phyloP scores from a whole-genome alignment of 108 stramenopile species.

The Nitzschia sp. region DNA sequence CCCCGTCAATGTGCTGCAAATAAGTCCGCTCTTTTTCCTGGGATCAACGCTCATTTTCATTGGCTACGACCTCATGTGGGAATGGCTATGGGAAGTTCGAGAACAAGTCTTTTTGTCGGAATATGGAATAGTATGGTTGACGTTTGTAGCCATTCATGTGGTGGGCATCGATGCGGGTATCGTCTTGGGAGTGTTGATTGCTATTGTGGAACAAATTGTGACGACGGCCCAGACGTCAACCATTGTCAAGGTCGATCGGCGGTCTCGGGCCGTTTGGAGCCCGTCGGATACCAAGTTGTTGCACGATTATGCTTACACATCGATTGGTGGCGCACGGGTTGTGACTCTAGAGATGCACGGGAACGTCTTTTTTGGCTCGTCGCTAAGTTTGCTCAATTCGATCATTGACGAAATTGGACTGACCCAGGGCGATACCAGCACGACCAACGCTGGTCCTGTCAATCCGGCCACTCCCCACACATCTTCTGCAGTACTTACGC shows the following conservation, averaged over 20 bases:
- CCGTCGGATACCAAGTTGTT: slow-evolving; percentile 67
- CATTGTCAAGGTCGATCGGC: slow-evolving; percentile 55
- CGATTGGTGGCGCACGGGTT: slow-evolving; percentile 50
- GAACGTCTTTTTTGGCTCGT: slow-evolving; percentile 81
- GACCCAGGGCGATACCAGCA: slow-evolving; percentile 34
- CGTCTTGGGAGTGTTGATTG: slow-evolving; percentile 69
- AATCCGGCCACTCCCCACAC: slow-evolving; percentile 10
- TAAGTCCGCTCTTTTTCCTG: slow-evolving; percentile 92
- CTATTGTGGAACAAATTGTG: slow-evolving; percentile 78
- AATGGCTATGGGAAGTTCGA: slow-evolving; percentile 92
- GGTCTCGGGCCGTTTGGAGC: slow-evolving; percentile 77
- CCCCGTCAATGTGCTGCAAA: slow-evolving; percentile 73
- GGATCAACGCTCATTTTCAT: slow-evolving; percentile 93
- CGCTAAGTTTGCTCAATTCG: slow-evolving; percentile 57
- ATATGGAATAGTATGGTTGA: slow-evolving; percentile 76
- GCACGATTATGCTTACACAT: slow-evolving; percentile 63
- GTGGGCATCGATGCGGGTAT: slow-evolving; percentile 88
- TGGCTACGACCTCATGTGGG: slow-evolving; percentile 88
- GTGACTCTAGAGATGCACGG: slow-evolving; percentile 73
- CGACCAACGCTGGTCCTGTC: not conserved
- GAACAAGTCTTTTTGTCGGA: slow-evolving; percentile 78
- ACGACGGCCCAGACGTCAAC: slow-evolving; percentile 65
- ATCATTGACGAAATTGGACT: slow-evolving; percentile 63
- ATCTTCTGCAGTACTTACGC: not conserved
- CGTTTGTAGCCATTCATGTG: slow-evolving; percentile 87